Evolutionary conservation across 495 filamentous ascomycete genomes (phyloP), one percentile per base, ranked within the genome.

Genomic region (Glarea lozoyensis): DNA sequence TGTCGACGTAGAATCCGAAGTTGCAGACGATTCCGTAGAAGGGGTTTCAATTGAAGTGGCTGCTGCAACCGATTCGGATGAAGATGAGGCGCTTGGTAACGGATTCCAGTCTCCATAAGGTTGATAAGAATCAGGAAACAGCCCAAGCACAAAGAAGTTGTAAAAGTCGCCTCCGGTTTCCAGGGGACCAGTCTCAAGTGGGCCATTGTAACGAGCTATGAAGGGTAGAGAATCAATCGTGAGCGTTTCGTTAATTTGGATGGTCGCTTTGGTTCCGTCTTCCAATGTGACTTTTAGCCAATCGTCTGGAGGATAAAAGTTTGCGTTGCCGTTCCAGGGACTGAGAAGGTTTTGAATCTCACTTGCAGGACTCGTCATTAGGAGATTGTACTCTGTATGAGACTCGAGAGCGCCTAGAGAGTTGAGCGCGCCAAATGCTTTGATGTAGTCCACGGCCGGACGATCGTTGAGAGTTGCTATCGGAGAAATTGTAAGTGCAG

Each of bases 101-200:
- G 9, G 32, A 5, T 35, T 16, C 7, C 15, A 6, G 5, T 35
- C 17, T 15, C 10, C 5, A 9, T 16, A 9, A 10, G 32, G 9
- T 9, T 51, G 48, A 29, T 44, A 60, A 5, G 56, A 55, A 2
- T 46, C 54, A 7, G 62, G 62, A 38, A 47, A 46, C 39, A 57
- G 51, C 1, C 65, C 66, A 1, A 72, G 54, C 15, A 71, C 66
- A 48, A 70, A 72, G 49, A 59, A 68, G 43, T 69, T 64, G 53
- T 68, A 73, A 34, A 69, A 65, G 42, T 74, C 72, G 17, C 64
- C 66, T 6, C 63, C 68, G 16, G 65, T 74, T 19, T 59, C 59
- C 13, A 76, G 49, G 6, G 64, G 59, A 0, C 67, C 66, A 2
- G 64, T 68, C 19, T 45, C 37, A 3, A 51, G 48, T 10, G 55